Evolutionary conservation across 371 early-diverging fungal genomes (phyloP).

Genomic region (Rhizopus arrhizus): DNA sequence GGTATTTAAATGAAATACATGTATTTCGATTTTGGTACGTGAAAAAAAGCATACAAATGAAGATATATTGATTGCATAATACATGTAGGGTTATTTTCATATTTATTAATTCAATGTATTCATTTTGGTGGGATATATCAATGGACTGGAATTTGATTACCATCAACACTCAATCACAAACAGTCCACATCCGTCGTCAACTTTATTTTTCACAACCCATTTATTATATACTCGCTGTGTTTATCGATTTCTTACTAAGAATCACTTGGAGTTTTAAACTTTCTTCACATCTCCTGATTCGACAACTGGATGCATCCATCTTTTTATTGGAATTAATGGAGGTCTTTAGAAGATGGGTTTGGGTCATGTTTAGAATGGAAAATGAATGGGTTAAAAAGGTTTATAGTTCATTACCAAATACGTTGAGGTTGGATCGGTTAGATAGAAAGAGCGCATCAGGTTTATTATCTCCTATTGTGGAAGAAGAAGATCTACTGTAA

Average conservation of each 20-base stretch:
- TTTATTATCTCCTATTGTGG: constrained; percentile 30
- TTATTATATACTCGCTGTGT: constrained; percentile 76
- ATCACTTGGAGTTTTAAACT: constrained; percentile 87
- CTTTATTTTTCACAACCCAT: constrained; percentile 63
- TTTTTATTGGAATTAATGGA: constrained; percentile 80
- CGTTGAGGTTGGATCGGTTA: constrained; percentile 20
- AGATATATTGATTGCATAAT: background rate
- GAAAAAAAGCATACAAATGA: background rate
- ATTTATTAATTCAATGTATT: constrained; percentile 85
- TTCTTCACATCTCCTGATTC: constrained; percentile 69
- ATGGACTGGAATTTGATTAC: constrained; percentile 86
- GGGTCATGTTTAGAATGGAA: constrained; percentile 90
- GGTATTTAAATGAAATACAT: constrained; percentile 45
- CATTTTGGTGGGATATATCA: constrained; percentile 93
- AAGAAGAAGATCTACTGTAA: constrained; percentile 19
- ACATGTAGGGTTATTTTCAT: constrained; percentile 72
- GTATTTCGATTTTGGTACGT: constrained; percentile 49
- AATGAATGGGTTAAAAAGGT: constrained; percentile 70
- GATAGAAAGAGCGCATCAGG: constrained; percentile 23
- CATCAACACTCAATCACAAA: constrained; percentile 22
- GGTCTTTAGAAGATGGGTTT: constrained; percentile 84
- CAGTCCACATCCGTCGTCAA: constrained; percentile 59
- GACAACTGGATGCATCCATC: constrained; percentile 68
- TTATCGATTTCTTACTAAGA: constrained; percentile 78
- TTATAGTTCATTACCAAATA: constrained; percentile 30